Evolutionary conservation across 345 rosid genomes (phyloP).

Genomic region (Eucalyptus lansdowneana): DNA sequence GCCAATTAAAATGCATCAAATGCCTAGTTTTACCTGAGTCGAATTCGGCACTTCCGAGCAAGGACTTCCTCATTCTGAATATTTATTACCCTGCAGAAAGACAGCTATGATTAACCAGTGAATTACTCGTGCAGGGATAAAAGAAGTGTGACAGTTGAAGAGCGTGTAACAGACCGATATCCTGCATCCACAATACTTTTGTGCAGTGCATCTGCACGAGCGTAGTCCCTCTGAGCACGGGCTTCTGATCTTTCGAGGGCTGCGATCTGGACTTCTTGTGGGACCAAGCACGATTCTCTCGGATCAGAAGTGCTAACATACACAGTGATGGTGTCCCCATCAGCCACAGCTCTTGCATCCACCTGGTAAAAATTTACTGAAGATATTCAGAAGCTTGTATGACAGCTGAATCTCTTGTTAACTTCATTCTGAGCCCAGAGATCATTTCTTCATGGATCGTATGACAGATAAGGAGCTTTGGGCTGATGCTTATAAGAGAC

Average conservation of each 20-base stretch:
- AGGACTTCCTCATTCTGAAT: slow-evolving; percentile 51
- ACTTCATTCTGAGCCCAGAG: background rate
- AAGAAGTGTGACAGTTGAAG: background rate
- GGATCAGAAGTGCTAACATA: slow-evolving; percentile 52
- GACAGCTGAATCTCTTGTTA: background rate
- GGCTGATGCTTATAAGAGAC: background rate
- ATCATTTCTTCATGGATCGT: background rate
- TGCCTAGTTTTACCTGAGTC: slow-evolving; percentile 28
- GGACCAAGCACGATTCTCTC: slow-evolving; percentile 51
- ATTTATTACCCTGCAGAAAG: slow-evolving; percentile 18
- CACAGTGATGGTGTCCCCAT: slow-evolving; percentile 74
- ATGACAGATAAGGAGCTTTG: background rate
- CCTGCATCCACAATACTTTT: slow-evolving; percentile 52
- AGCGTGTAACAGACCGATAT: slow-evolving; percentile 36
- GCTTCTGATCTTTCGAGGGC: slow-evolving; percentile 52
- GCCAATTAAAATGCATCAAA: background rate
- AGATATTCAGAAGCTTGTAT: background rate
- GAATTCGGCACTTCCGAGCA: slow-evolving; percentile 63
- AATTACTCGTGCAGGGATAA: background rate
- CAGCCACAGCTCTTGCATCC: slow-evolving; percentile 58
- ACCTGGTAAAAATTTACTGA: slow-evolving; percentile 30
- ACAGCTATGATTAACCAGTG: background rate
- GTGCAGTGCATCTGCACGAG: slow-evolving; percentile 50
- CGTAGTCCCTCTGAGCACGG: slow-evolving; percentile 38
- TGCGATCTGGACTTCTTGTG: slow-evolving; percentile 43